Conservation (phyloP, 495 filamentous ascomycete species). For the Beverwykella pulmonaria region DNA sequence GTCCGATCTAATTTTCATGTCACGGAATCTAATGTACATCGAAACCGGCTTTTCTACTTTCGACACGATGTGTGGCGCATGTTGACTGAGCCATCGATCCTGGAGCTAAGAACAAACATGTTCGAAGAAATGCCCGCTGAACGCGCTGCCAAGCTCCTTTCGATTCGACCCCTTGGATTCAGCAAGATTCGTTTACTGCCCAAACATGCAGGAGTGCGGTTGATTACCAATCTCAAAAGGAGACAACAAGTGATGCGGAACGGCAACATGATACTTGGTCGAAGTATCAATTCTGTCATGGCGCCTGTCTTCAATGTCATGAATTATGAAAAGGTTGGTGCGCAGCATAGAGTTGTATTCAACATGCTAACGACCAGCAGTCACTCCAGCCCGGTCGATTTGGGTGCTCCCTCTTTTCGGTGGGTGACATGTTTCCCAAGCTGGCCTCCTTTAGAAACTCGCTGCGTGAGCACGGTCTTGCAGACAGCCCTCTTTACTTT, state of each 20-base stretch:
- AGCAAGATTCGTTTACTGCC: conserved; percentile 81
- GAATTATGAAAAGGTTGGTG: conserved; percentile 66
- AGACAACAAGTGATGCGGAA: conserved; percentile 57
- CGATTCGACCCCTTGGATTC: conserved; percentile 66
- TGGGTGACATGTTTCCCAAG: conserved; percentile 77
- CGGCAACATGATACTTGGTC: conserved; percentile 59
- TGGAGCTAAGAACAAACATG: conserved; percentile 68
- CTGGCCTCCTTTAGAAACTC: conserved; percentile 67
- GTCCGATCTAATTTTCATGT: conserved; percentile 89
- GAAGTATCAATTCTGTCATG: conserved; percentile 81
- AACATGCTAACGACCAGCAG: conserved; percentile 40
- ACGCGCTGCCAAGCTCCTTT: conserved; percentile 60
- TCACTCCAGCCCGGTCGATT: conserved; percentile 60
- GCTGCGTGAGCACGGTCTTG: conserved; percentile 40
- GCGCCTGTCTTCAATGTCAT: conserved; percentile 75
- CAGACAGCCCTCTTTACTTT: conserved; percentile 65
- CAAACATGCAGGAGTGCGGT: conserved; percentile 69
- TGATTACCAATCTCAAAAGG: conserved; percentile 82
- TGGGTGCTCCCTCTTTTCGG: conserved; percentile 76
- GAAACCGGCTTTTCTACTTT: conserved; percentile 88
- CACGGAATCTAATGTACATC: conserved; percentile 81
- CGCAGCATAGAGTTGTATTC: too few species aligned
- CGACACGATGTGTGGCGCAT: conserved; percentile 88
- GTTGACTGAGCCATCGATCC: conserved; percentile 72
- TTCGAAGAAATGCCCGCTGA: conserved; percentile 74